Base-by-base conservation (phyloP, 108 stramenopile genomes). In the Cyclotella cryptica region DNA sequence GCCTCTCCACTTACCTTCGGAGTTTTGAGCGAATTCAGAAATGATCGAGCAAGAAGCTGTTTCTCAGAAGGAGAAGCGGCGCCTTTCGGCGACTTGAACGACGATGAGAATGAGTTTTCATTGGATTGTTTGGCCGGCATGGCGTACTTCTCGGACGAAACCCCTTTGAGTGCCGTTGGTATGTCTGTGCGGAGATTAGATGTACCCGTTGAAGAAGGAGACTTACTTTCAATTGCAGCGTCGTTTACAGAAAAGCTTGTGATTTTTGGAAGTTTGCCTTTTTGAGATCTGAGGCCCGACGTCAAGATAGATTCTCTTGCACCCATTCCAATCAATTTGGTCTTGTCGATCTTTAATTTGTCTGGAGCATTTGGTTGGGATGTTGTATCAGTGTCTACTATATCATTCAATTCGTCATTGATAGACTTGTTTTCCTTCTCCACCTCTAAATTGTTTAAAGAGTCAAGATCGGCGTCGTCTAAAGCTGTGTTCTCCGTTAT, bases 1-100 rank as follows among this genome's bases (percentile, higher is more conserved):
- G 3, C 15, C 15, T 1, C 13, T 15, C 35, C 7, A 39, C 35
- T 39, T 35, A 13, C 7, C 8, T 15, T 14, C 21, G 55, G 12
- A 26, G 19, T 24, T 39, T 61, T 61, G 60, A 61, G 60, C n/a
- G 60, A 6, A 61, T 61, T 61, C 30, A 61, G 29, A 61, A 61
- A 61, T 30, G 60, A 39, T 61, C 30, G 60, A 35, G 60, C 60
- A 39, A 35, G 29, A 39, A 61, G 35, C 4, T 39, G 7, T 61
- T 21, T 57, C 24, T 21, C 19, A 22, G 55, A 57, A 3, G 22
- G 21, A 26, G 24, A 1, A 2, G 12, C 22, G 12, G 22, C 12
- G 4, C 55, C 22, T 24, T 57, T 57, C 12, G n/a, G n/a, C 24
- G 55, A 22, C 22, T 4, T 2, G 12, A 26, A 12, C 24, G n/a